These are phyloP conservation scores for Zanthoxylum bungeanum DNA, from an alignment of 345 rosid species.

Conservation along the genomic window DNA sequence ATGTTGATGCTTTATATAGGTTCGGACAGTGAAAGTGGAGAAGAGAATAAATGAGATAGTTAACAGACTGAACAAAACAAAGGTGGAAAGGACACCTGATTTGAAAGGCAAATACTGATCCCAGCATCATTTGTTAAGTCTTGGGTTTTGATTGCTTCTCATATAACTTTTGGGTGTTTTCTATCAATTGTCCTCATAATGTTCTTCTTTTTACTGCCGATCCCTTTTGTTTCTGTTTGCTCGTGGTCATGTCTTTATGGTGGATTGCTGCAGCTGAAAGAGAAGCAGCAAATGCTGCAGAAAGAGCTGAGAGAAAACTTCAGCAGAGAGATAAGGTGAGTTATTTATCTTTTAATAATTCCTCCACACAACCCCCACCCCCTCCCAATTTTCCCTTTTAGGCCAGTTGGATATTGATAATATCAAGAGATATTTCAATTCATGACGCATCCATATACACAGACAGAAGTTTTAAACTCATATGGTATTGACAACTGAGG, in stretches of 20 bases:
- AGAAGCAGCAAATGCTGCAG: slow-evolving; percentile 87
- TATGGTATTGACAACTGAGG: neutral
- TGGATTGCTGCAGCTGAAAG: slow-evolving; percentile 68
- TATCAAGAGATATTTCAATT: neutral
- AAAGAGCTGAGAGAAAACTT: slow-evolving; percentile 85
- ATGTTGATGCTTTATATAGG: slow-evolving; percentile 41
- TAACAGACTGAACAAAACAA: slow-evolving; percentile 91
- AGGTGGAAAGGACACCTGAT: slow-evolving; percentile 89
- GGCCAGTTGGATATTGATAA: neutral
- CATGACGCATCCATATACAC: neutral
- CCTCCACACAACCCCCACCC: too few relatives aligned
- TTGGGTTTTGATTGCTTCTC: neutral
- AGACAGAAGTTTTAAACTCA: neutral
- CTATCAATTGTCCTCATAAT: neutral
- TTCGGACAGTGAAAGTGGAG: slow-evolving; percentile 86
- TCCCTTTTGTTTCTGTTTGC: neutral
- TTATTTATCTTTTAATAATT: neutral
- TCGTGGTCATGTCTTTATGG: slow-evolving; percentile 1
- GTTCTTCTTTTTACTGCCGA: neutral
- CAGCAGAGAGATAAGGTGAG: slow-evolving; percentile 84
- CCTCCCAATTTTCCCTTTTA: neutral
- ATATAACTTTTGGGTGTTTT: neutral
- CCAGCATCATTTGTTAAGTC: neutral
- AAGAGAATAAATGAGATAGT: slow-evolving; percentile 89
- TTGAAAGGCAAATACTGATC: slow-evolving; percentile 57